phyloP scores from a whole-genome alignment of 148 eudicot genomes.

The Silene latifolia region DNA sequence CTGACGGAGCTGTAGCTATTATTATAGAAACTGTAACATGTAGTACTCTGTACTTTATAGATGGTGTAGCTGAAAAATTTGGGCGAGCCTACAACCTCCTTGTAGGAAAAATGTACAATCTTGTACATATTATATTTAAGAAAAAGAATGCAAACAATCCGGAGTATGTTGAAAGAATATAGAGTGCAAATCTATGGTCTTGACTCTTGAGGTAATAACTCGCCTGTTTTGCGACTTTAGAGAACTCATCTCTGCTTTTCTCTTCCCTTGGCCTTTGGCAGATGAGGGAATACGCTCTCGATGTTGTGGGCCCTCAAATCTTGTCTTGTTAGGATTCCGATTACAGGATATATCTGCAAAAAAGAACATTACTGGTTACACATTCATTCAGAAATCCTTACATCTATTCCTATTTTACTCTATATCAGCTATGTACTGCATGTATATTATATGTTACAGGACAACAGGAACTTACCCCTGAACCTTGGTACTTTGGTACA shows the following conservation, averaged over 20 bases:
- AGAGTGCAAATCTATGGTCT: conserved; percentile 14
- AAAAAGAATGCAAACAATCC: conserved; percentile 21
- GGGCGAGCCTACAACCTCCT: conserved; percentile 16
- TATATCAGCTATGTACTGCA: background rate
- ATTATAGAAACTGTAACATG: background rate
- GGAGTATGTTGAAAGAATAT: conserved; percentile 26
- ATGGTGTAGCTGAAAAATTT: conserved; percentile 18
- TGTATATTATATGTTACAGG: background rate
- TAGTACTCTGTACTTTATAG: conserved; percentile 9
- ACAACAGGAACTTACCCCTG: conserved; percentile 56
- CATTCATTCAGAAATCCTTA: background rate
- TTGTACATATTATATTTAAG: conserved; percentile 25
- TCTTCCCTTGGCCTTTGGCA: conserved; percentile 50
- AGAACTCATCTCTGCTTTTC: conserved; percentile 50
- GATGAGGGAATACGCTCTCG: conserved; percentile 68
- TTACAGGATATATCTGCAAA: conserved; percentile 63
- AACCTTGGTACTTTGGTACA: conserved; percentile 67
- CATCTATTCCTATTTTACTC: background rate
- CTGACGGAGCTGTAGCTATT: conserved; percentile 2
- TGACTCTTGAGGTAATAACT: conserved; percentile 8
- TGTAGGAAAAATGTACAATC: conserved; percentile 19
- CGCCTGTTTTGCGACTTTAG: conserved; percentile 9
- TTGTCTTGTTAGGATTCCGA: conserved; percentile 93
- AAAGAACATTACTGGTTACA: conserved; percentile 28
- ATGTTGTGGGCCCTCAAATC: conserved; percentile 85